Evolutionary conservation across 768 basidiomycete species (phyloP), one percentile per base, ranked within the genome.

Genomic region (Leccinellum albellum): DNA sequence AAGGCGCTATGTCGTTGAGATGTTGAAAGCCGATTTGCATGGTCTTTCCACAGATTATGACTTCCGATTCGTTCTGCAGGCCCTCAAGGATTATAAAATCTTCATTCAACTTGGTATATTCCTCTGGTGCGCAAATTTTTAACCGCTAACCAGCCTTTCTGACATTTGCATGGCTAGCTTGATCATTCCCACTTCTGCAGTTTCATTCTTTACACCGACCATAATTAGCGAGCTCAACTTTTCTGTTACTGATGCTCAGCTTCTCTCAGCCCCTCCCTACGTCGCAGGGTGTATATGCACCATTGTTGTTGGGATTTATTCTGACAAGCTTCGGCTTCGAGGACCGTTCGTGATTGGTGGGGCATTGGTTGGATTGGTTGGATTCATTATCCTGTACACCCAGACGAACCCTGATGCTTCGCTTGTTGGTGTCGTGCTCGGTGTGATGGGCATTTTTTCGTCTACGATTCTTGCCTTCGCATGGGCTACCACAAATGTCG

Each of bases 211-310:
- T 64, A 73, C 74, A 6, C 79, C 80, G 1, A 79, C 77, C 6
- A 79, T 81, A 57, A 75, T 82, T 32, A 66, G 71, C 20, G 67
- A 78, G 50, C 73, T 82, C 7, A 80, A 82, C 4, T 85, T 71
- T 67, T 72, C 76, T n/a, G 76, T 81, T 24, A 71, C 78, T 71
- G 64, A 74, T 26, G 79, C 82, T 4, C 76, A 84, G 55, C 60
- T 76, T 7, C 66, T 84, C 23, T 76, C 78, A 2, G 72, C 78
- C 32, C 79, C 80, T 9, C 79, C 80, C 6, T 83, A 75, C 37
- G 68, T 73, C 28, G 74, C 70, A 20, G 79, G 75, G 2, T 78
- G 79, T 51, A 53, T 78, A 21, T 61, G 62, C 4, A 78, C 78
- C 6, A 62, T 81, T 23, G 5, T 61, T 51, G 63, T 72, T 3